Evolutionary conservation across 306 rosid species (phyloP).

Genomic region (Amphicarpaea edgeworthii): DNA sequence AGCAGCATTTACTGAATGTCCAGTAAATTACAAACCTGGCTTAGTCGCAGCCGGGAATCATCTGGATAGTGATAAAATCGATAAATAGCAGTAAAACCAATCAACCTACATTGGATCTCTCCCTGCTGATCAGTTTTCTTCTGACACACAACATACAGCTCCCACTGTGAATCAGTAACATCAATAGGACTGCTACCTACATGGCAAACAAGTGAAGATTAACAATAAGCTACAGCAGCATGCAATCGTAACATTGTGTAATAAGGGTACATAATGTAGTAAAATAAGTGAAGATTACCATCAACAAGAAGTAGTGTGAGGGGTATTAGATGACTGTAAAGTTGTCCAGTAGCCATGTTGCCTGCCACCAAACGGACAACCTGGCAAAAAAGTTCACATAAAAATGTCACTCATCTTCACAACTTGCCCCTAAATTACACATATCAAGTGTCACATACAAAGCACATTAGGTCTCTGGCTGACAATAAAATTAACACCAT

Average conservation of each 20-base stretch:
- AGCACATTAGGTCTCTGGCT: constrained; percentile 1
- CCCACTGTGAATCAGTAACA: constrained; percentile 85
- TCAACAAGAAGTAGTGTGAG: constrained; percentile 92
- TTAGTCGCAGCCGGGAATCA: constrained; percentile 76
- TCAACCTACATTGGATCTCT: constrained; percentile 55
- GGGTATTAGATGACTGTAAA: constrained; percentile 84
- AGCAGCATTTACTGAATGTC: constrained; percentile 34
- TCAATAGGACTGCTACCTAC: constrained; percentile 95
- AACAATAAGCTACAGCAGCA: constrained; percentile 5
- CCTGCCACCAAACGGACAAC: constrained; percentile 82
- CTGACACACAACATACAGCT: constrained; percentile 76
- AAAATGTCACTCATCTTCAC: constrained; percentile 39
- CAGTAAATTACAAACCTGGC: constrained; percentile 69
- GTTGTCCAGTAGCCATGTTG: constrained; percentile 76
- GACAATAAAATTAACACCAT: constrained; percentile 36
- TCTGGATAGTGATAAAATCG: constrained; percentile 90
- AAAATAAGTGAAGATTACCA: constrained; percentile 57
- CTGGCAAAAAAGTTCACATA: constrained; percentile 53
- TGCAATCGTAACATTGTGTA: constrained; percentile 9
- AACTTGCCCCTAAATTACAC: neutral
- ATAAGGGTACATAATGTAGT: constrained; percentile 21
- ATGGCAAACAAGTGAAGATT: constrained; percentile 26
- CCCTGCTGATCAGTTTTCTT: constrained; percentile 65
- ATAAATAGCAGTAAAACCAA: constrained; percentile 88
- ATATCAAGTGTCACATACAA: constrained; percentile 1